Base-by-base conservation (phyloP, 345 rosid species). In the Noccaea bulbosa region DNA sequence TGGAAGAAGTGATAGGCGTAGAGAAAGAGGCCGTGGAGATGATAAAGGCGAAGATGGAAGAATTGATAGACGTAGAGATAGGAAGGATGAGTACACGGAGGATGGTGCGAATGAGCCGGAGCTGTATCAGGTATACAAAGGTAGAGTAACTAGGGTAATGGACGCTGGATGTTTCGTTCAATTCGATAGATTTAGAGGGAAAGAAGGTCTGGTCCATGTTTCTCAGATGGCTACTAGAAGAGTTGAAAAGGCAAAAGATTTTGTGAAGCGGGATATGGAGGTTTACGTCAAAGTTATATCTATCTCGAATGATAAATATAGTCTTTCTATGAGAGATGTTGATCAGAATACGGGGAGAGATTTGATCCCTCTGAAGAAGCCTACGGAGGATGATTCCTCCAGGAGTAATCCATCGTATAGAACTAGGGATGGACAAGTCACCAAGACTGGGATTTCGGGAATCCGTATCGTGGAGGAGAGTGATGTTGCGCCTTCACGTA, bases 151-250 rank as follows among this genome's bases (percentile, higher is more conserved):
- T 0, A 84, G 93, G 71, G 96, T 91, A 39, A 89, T 91, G 97
- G 97, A 88, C 5, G 60, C 88, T 0, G 96, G 93, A 22, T 91
- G 93, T 64, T 89, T 93, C 49, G 99, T 93, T 67, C 92, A 85
- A 47, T 79, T 93, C 72, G 88, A 56, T 67, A 93, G 80, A 53
- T 81, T 89, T 68, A 81, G 85, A 73, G 96, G 95, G n/a, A 89
- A 88, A 72, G 99, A 91, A 79, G 99, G 97, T 16, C 58, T 91
- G 74, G 95, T 89, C 44, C 97, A 91, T 83, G 84, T 89, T 66
- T 89, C 96, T 5, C 92, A 92, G 87, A 86, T 89, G 55, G 92
- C 91, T 47, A 83, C 79, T 52, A 79, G 87, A 72, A 87, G 87
- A 60, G 78, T 54, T 68, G 76, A 72, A 2, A 81, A 76, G 39